Evolutionary conservation across 2,329 filamentous ascomycete genomes (phyloP).

Genomic region (Pseudogymnoascus sp.): DNA sequence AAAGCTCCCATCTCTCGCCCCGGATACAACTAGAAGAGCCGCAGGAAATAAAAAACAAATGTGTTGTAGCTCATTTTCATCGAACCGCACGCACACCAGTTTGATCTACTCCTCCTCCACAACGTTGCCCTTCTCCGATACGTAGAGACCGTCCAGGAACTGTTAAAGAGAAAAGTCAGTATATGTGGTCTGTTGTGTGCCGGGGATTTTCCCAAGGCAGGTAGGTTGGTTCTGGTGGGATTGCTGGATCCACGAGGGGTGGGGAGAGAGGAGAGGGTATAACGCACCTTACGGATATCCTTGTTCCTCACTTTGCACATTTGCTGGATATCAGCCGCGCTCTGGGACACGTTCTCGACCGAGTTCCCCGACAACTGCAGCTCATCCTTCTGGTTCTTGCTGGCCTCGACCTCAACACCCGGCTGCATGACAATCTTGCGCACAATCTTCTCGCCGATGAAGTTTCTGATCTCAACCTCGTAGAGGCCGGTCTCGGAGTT

Average conservation of each 20-base stretch:
- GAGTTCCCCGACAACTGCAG: conserved; percentile 89
- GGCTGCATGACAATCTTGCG: conserved; percentile 81
- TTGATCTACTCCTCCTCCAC: conserved; percentile 45
- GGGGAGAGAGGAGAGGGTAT: too few relatives aligned
- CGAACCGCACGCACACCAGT: too few relatives aligned
- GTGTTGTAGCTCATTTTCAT: neutral
- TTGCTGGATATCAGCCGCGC: conserved; percentile 98
- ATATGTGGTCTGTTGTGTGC: neutral
- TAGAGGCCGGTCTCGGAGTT: conserved; percentile 79
- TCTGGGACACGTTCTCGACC: conserved; percentile 94
- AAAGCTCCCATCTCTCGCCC: neutral
- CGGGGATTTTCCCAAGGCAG: too few relatives aligned
- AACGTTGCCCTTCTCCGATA: conserved; percentile 97
- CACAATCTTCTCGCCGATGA: conserved; percentile 99
- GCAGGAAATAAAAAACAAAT: neutral
- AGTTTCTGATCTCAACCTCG: conserved; percentile 98
- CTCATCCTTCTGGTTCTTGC: conserved; percentile 95
- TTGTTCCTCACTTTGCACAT: conserved; percentile 99
- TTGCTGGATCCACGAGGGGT: too few relatives aligned
- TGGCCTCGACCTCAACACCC: conserved; percentile 85
- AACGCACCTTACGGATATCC: conserved; percentile 96
- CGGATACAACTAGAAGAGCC: neutral
- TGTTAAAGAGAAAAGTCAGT: conserved; percentile 32
- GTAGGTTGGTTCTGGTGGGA: too few relatives aligned
- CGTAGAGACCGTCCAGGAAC: conserved; percentile 99